Conservation (phyloP, 805 yeast species). For the Starmerella riodocensis region DNA sequence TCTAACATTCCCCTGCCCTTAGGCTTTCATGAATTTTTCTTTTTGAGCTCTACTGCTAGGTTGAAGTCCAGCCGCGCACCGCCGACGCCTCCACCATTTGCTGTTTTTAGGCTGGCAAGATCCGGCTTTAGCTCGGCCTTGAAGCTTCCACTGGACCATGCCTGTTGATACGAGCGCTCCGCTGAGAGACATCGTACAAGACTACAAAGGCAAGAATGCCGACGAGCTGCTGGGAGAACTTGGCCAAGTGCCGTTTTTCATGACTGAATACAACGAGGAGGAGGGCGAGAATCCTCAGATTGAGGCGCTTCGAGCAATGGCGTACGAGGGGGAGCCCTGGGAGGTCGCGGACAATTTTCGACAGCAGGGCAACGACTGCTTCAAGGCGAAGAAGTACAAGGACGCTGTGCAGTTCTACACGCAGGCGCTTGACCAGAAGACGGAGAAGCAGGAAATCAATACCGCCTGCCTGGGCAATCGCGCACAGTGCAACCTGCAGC, state of each 20-base stretch:
- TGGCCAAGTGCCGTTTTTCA: conserved; percentile 80
- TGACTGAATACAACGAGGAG: conserved; percentile 57
- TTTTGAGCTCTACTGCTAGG: too few species aligned
- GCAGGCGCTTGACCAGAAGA: conserved; percentile 59
- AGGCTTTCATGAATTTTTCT: too few species aligned
- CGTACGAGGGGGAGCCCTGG: conserved; percentile 89
- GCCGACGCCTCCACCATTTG: too few species aligned
- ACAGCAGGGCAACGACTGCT: conserved; percentile 84
- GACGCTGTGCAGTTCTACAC: conserved; percentile 70
- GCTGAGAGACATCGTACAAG: conserved; percentile 18
- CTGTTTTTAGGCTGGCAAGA: too few species aligned
- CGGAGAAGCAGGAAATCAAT: conserved; percentile 14
- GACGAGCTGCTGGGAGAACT: conserved; percentile 69
- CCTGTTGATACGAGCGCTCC: conserved; percentile 16
- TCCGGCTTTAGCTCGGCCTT: background rate
- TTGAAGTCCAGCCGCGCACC: too few species aligned
- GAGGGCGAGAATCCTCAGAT: conserved; percentile 50
- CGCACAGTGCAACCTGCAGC: conserved; percentile 82
- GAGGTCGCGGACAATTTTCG: conserved; percentile 84
- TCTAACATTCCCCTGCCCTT: too few species aligned
- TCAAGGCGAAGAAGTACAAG: conserved; percentile 52
- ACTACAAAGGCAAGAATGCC: conserved; percentile 41
- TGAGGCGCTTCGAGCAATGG: conserved; percentile 83
- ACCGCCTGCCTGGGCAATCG: conserved; percentile 62
- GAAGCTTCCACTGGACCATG: conserved; percentile 3